Base-by-base conservation (phyloP, 192 early-diverging fungal genomes). In the Backusella parvicylindrica region DNA sequence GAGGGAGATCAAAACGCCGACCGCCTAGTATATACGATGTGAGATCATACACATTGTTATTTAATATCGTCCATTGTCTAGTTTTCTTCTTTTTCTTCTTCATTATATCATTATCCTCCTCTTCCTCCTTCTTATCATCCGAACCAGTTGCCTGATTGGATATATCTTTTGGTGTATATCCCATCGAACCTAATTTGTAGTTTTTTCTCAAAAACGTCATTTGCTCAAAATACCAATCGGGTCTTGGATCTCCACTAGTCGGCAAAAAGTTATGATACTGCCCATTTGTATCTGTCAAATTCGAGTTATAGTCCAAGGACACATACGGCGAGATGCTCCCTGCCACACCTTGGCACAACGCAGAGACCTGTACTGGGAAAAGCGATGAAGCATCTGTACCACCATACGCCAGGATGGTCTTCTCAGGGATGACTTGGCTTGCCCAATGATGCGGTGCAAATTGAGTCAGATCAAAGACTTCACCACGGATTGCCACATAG, bases 391-490 rank as follows among this genome's bases (percentile, higher is more conserved):
- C 84, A 80, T 94, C 93, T 2, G 30, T 64, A 66, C 93, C 93
- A 32, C 88, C 84, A 75, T 79, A 79, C 6, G 67, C 35, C 23
- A 47, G 87, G 73, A 89, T 86, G 75, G 75, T 82, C 78, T 72
- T 89, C 68, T 79, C 74, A 68, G 90, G 90, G 43, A 92, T 79
- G 3, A 89, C 85, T 12, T 86, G 79, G 43, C 49, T 79, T 32
- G 86, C 78, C 67, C 84, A 84, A 74, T 89, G 88, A 23, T 82
- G 82, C 31, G 83, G 80, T 31, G 85, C 86, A 76, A 93, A 88
- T 53, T 86, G 79, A 26, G 87, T 89, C 66, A 97, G 78, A 72
- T 93, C 89, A 84, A 94, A 96, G 35, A 97, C 88, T 74, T 93
- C 90, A 43, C 93, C 94, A 47, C 95, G 91, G 75, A 96, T 86